phyloP scores from a whole-genome alignment of 805 yeast genomes.

The Saturnispora mendoncae region DNA sequence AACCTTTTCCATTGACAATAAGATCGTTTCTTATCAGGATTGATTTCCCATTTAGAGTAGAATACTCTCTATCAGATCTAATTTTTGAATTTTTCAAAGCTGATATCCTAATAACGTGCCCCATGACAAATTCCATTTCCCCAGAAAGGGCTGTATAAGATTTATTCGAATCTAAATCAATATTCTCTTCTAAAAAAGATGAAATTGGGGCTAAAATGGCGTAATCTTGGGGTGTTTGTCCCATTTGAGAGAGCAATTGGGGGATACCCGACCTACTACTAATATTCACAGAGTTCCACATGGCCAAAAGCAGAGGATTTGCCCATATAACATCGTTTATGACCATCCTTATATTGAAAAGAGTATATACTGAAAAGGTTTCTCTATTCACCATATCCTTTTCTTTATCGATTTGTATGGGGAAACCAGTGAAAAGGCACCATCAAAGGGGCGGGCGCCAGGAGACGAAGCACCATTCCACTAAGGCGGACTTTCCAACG shows the following conservation, averaged over 20 bases:
- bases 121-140: slow-evolving; percentile 49
- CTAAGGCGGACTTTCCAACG: slow-evolving; percentile 50
- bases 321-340: background rate
- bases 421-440: slow-evolving; percentile 46
- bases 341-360: too few relatives aligned
- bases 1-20: slow-evolving; percentile 52
- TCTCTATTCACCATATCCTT: background rate
- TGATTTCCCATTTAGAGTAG: slow-evolving; percentile 49
- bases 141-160: slow-evolving; percentile 46
- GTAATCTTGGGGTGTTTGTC: slow-evolving; percentile 40
- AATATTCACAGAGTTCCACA: background rate
- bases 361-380: too few relatives aligned
- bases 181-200: slow-evolving; percentile 32
- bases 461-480: slow-evolving; percentile 22
- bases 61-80: slow-evolving; percentile 21
- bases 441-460: slow-evolving; percentile 37
- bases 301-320: background rate
- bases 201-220: slow-evolving; percentile 60
- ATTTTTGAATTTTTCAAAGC: slow-evolving; percentile 13
- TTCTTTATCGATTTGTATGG: slow-evolving; percentile 24
- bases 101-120: slow-evolving; percentile 46
- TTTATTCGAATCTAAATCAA: slow-evolving; percentile 31
- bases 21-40: slow-evolving; percentile 46
- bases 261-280: background rate
- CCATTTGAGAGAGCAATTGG: slow-evolving; percentile 32